Percentiles rank a stretch among this genome's conserved stretches.
These are phyloP conservation scores for Camelina laxa DNA, from an alignment of 345 rosid genomes.

Conservation along the genomic window DNA sequence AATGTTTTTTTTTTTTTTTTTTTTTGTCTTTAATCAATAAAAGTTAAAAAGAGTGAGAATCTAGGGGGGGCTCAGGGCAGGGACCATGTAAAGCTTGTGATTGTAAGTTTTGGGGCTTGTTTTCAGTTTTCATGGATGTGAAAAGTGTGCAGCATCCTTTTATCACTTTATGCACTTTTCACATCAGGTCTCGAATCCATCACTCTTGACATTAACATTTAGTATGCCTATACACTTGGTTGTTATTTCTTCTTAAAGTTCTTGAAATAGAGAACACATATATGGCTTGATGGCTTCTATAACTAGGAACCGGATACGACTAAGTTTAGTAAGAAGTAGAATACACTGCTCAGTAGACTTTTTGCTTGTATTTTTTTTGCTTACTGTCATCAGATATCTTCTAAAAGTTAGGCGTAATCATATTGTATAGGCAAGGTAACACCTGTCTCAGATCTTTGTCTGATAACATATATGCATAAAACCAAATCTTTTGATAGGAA, in stretches of 20 bases:
- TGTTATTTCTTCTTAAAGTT: conserved; percentile 4
- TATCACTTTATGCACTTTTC: conserved; percentile 28
- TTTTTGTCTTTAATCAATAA: not conserved
- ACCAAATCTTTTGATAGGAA: not conserved
- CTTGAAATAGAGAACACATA: not conserved
- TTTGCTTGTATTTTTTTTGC: not conserved
- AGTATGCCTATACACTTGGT: conserved; percentile 15
- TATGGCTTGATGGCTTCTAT: conserved; percentile 14
- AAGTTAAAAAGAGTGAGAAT: conserved; percentile 28
- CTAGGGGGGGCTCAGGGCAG: not conserved
- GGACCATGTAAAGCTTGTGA: conserved; percentile 32
- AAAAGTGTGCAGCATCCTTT: conserved; percentile 38
- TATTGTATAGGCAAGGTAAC: conserved; percentile 8
- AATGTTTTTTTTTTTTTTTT: not conserved
- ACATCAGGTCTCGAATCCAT: conserved; percentile 15
- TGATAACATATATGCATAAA: not conserved
- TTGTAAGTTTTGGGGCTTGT: not conserved
- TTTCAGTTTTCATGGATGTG: not conserved
- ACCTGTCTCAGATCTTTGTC: not conserved
- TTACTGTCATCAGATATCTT: not conserved
- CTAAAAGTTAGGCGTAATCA: not conserved
- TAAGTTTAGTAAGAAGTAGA: not conserved
- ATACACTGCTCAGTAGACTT: not conserved
- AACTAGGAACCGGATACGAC: not conserved
- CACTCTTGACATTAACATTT: conserved; percentile 9